Conservation (phyloP, 768 basidiomycete species). For the Lyophyllum decastes region DNA sequence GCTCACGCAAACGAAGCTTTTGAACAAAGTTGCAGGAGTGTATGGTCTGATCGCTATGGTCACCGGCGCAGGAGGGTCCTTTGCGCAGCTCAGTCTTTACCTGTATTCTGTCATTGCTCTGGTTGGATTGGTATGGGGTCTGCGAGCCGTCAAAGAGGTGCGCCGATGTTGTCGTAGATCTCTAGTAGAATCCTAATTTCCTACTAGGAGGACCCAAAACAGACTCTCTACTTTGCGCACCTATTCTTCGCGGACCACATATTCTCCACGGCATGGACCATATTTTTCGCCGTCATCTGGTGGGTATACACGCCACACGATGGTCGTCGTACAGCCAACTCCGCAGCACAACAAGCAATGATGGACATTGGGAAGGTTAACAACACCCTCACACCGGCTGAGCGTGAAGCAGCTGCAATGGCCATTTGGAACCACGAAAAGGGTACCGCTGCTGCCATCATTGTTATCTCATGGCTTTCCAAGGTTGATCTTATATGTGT, state of each 20-base stretch:
- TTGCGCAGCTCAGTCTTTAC: conserved; percentile 90
- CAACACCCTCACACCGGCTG: conserved; percentile 59
- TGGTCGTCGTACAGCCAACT: conserved; percentile 78
- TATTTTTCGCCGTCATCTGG: conserved; percentile 89
- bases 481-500: conserved; percentile 59
- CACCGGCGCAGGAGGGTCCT: conserved; percentile 90
- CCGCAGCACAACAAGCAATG: conserved; percentile 85
- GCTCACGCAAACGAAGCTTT: conserved; percentile 45
- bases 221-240: conserved; percentile 88
- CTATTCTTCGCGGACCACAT: conserved; percentile 91
- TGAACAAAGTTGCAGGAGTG: conserved; percentile 98
- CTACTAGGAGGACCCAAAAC: conserved; percentile 83
- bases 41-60: conserved; percentile 93
- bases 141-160: conserved; percentile 84
- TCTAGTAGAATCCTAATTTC: conserved; percentile 17
- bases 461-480: conserved; percentile 81
- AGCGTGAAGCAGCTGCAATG: conserved; percentile 74
- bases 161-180: conserved; percentile 30
- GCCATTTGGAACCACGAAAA: conserved; percentile 91
- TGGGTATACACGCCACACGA: conserved; percentile 93
- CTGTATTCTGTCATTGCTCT: conserved; percentile 88
- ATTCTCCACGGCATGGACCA: conserved; percentile 88
- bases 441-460: conserved; percentile 72
- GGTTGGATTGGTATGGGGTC: conserved; percentile 81
- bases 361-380: conserved; percentile 60